Evolutionary conservation across 1,139 yeast species (phyloP), one percentile per base, ranked within the genome.

Genomic region (Arxiozyma slooffiae): DNA sequence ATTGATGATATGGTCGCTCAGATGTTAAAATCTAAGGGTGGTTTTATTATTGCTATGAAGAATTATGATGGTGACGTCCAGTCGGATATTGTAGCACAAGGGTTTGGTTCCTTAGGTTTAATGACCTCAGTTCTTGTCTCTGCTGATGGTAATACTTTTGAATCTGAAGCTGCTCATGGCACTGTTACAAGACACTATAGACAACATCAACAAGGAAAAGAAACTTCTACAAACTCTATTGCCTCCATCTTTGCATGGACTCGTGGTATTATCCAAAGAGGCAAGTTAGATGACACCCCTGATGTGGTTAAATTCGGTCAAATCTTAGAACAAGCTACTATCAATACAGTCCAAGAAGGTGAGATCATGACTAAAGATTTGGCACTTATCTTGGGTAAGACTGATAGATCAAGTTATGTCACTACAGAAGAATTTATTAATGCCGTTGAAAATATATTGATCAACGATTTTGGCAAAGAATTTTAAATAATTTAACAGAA

Each of bases 1-100:
- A 90, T 90, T 60, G 97, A 90, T 71, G 97, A 90, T 69, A 90
- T 90, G 97, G 97, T 90, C 54, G 97, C 97, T 22, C 97, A 90
- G 74, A 90, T 90, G 96, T 74, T 90, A 70, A 90, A 90, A 75
- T 87, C 96, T 49, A 80, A 81, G 68, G 97, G 97, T 62, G 97
- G 97, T 17, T 90, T 78, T 71, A 84, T 90, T 60, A 82, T 90
- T 73, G 97, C 97, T 51, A 79, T 90, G 81, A 90, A 90, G 76
- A 90, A 90, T 75, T 90, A 90, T 71, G 97, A 90, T 67, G 97
- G 97, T 69, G 97, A 90, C 67, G 97, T 90, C 53, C 95, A 89
- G 73, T 85, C 95, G 34, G 97, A 90, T 69, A 87, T 90, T 63
- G 96, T 90, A 54, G 97, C 97, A 42, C 97, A 90, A 73, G 97